Conservation (phyloP, 176 grass and related monocot species). For the Tillandsia fasciculata region DNA sequence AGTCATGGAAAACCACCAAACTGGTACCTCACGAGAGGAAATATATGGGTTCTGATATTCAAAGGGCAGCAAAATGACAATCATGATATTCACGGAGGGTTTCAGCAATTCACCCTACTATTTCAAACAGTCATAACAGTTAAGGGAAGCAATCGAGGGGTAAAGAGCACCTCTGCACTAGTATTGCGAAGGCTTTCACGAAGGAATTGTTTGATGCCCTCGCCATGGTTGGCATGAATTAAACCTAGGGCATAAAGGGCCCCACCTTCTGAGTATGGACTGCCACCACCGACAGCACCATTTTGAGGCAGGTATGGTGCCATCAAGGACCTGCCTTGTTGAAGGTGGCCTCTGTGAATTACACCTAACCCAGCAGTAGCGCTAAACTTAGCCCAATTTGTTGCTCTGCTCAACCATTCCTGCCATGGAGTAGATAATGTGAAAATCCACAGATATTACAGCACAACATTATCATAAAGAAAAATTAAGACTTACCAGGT, state of each 20-base stretch:
- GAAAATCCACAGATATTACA: background rate
- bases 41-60: no score
- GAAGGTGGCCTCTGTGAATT: conserved; percentile 96
- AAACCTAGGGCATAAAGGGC: conserved; percentile 93
- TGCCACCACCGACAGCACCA: conserved; percentile 81
- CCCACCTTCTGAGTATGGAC: conserved; percentile 98
- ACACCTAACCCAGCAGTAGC: conserved; percentile 93
- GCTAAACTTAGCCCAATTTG: conserved; percentile 99
- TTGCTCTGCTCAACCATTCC: conserved; percentile 99
- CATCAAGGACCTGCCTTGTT: conserved; percentile 96
- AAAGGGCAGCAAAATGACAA: no score
- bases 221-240: conserved; percentile 99
- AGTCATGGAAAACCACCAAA: no score
- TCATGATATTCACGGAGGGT: no score
- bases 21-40: no score
- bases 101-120: no score
- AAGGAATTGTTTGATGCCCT: conserved; percentile 98
- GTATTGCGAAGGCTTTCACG: conserved; percentile 89
- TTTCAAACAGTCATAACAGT: no score
- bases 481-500: conserved; percentile 49
- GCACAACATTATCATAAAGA: background rate
- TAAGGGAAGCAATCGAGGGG: background rate
- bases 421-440: conserved; percentile 15
- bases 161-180: conserved; percentile 55
- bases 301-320: conserved; percentile 97